Evolutionary conservation across 1,139 yeast genomes (phyloP), one percentile per base, ranked within the genome.

Genomic region (Arxiozyma telluris): DNA sequence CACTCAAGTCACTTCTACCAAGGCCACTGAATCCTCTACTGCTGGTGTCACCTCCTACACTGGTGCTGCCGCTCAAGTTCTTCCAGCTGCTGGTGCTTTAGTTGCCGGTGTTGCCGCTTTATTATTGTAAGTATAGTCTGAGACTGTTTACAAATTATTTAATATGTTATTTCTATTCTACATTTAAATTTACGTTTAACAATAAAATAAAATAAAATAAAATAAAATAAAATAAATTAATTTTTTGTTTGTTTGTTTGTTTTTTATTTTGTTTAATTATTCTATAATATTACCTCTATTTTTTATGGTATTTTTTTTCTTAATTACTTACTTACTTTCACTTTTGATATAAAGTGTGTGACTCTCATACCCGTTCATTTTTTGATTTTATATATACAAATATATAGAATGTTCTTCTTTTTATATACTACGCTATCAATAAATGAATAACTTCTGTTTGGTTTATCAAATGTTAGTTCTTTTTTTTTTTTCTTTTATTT

Each of bases 11-110:
- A 44, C 55, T 23, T 42, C 45, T 34, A 44, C 45, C 41, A 42
- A 38, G 41, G 44, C 57, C 21, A 6, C 51, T 41, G 38, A 44
- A 25, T 47, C 54, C 45, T 25, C 54, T 41, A 41, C 55, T 43
- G 51, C 53, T 44, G 41, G 23, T 38, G 25, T 44, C 48, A 44
- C 55, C 43, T 27, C 54, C 42, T 63, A 54, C 65, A 61, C 65
- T 55, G 69, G 68, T 66, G 72, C 69, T 58, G 72, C 70, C 57
- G 67, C 60, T 53, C 66, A 63, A 61, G 69, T 66, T 57, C 57
- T 67, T 54, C 72, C 72, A 64, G 71, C 71, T 62, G 71, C 67
- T 56, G 71, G 71, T 65, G 72, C 71, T 62, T 63, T 69, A 61
- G 54, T 67, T 44, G 71, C 71, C 57, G 72, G 72, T 67, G 71